A percentile compares a stretch with the other conserved stretches of the same genome.
Evolutionary conservation across 768 basidiomycete genomes (phyloP).

Genomic region (Suillus clintonianus): DNA sequence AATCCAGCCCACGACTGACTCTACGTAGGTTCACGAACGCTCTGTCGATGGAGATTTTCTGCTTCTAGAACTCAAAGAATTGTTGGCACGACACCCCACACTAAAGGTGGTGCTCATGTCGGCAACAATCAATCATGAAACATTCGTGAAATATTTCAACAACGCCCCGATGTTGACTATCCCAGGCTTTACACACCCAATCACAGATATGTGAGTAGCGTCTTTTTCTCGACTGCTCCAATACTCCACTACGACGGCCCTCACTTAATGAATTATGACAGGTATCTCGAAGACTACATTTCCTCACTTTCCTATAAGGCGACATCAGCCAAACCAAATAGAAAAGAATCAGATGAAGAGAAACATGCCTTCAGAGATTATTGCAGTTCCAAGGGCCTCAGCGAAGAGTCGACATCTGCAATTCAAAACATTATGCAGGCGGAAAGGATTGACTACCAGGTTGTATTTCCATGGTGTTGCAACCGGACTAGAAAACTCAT

Average conservation of each 20-base stretch:
- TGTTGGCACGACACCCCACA: conserved; percentile 59
- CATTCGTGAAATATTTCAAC: conserved; percentile 81
- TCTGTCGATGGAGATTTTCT: conserved; percentile 91
- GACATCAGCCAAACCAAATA: conserved; percentile 34
- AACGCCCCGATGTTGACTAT: conserved; percentile 81
- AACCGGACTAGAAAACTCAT: background rate
- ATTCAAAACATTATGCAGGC: conserved; percentile 63
- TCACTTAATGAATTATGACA: conserved; percentile 27
- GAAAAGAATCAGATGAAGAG: conserved; percentile 33
- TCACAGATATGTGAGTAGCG: conserved; percentile 63
- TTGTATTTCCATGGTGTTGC: conserved; percentile 22
- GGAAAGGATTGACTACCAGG: conserved; percentile 75
- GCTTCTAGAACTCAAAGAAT: conserved; percentile 78
- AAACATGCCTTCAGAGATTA: conserved; percentile 48
- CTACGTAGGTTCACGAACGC: conserved; percentile 82
- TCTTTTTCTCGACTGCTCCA: background rate
- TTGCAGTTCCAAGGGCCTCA: conserved; percentile 55
- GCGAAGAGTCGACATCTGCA: conserved; percentile 48
- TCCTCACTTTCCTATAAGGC: conserved; percentile 58
- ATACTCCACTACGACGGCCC: background rate
- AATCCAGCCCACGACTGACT: background rate
- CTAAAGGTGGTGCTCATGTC: conserved; percentile 91
- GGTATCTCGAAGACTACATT: conserved; percentile 83
- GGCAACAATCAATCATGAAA: conserved; percentile 90
- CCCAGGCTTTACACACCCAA: conserved; percentile 80